Evolutionary conservation across 495 filamentous ascomycete genomes (phyloP).

Genomic region (Aspergillus ostianus): DNA sequence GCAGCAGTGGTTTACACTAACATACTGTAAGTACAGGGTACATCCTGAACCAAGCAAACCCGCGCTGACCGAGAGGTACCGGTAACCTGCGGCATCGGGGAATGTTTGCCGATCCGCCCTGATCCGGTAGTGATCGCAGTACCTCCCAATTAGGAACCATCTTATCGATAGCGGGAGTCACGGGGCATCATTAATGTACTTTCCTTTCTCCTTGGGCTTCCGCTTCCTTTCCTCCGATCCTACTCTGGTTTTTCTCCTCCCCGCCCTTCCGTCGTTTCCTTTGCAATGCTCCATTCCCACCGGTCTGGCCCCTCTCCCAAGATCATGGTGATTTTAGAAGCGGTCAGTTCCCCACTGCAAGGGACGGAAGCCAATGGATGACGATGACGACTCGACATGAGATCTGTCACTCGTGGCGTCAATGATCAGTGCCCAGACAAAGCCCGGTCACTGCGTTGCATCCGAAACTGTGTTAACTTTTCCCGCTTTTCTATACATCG

Average conservation of each 20-base stretch:
- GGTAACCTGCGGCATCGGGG: no score
- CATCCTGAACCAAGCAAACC: no score
- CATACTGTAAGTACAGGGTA: no score
- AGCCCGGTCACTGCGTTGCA: neutral
- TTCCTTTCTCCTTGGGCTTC: neutral
- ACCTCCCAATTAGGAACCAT: no score
- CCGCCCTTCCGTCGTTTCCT: conserved; percentile 1
- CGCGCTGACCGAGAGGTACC: no score
- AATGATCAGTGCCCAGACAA: neutral
- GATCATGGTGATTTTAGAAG: neutral
- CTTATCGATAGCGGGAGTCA: neutral
- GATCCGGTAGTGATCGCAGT: no score
- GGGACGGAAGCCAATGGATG: neutral
- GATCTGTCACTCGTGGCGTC: neutral
- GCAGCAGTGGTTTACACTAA: no score
- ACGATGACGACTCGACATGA: neutral
- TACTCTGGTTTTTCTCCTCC: no score
- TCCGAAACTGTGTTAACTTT: neutral
- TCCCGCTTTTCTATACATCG: neutral
- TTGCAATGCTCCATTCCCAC: neutral
- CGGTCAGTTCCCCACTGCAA: neutral
- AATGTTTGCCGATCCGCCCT: no score
- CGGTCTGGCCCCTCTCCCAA: neutral
- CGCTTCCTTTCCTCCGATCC: neutral
- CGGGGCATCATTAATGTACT: neutral